Evolutionary conservation across 805 yeast genomes (phyloP).

Genomic region (Saccharomycopsis fibuligera): DNA sequence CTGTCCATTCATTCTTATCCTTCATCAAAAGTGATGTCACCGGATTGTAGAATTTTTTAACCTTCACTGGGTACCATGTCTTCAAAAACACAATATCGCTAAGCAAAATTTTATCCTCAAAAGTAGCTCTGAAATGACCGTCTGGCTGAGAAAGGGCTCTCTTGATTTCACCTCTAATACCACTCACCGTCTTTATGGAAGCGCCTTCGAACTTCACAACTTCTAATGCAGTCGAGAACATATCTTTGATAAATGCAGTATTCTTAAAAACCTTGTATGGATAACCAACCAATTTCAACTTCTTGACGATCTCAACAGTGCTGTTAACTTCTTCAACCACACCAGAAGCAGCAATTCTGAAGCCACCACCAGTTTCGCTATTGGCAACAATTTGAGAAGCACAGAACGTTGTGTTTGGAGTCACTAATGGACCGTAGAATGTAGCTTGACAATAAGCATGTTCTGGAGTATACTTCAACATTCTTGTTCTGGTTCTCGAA

Average conservation of each 20-base stretch:
- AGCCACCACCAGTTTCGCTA: constrained; percentile 78
- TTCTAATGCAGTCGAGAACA: constrained; percentile 89
- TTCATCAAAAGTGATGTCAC: constrained; percentile 80
- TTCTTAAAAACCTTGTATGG: constrained; percentile 91
- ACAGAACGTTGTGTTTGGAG: constrained; percentile 96
- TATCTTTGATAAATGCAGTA: constrained; percentile 95
- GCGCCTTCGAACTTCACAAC: constrained; percentile 99
- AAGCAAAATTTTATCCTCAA: constrained; percentile 90
- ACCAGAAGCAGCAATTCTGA: constrained; percentile 96
- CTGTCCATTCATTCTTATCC: constrained; percentile 86
- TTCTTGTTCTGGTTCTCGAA: constrained; percentile 94
- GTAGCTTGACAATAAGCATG: constrained; percentile 95
- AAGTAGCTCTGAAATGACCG: constrained; percentile 92
- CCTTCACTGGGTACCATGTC: constrained; percentile 94
- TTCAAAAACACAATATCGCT: constrained; percentile 85
- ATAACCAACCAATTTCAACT: constrained; percentile 88
- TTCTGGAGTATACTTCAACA: constrained; percentile 97
- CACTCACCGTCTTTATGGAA: constrained; percentile 90
- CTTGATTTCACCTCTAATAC: constrained; percentile 95
- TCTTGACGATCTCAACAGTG: constrained; percentile 87
- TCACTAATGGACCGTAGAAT: constrained; percentile 93
- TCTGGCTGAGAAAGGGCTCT: constrained; percentile 91
- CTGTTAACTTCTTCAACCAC: constrained; percentile 90
- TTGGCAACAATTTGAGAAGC: constrained; percentile 87
- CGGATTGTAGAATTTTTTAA: constrained; percentile 90